phyloP scores from a whole-genome alignment of 768 basidiomycete genomes.

The Phlegmacium glaucopus region DNA sequence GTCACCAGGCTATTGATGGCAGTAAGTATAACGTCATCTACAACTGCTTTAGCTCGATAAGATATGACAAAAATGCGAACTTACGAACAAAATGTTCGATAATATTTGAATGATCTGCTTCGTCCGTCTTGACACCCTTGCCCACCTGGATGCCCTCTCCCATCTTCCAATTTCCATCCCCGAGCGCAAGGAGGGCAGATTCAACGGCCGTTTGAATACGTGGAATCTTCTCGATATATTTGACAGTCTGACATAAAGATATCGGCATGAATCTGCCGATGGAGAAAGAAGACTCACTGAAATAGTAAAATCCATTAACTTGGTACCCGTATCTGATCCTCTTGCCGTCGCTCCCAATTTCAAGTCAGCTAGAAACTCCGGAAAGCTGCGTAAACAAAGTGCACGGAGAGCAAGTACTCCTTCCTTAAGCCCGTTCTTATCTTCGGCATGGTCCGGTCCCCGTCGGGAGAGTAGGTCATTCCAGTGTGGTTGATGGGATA shows the following conservation, averaged over 20 bases:
- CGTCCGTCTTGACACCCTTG: conserved; percentile 38
- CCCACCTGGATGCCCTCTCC: conserved; percentile 73
- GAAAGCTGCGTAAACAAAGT: conserved; percentile 77
- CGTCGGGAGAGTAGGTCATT: conserved; percentile 59
- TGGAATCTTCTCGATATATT: conserved; percentile 68
- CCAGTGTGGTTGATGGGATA: conserved; percentile 58
- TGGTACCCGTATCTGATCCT: conserved; percentile 59
- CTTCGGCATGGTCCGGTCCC: conserved; percentile 38
- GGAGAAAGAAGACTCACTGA: conserved; percentile 36
- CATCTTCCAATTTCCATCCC: conserved; percentile 93
- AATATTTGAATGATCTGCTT: conserved; percentile 45
- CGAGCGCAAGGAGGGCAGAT: conserved; percentile 63
- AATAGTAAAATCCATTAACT: conserved; percentile 57
- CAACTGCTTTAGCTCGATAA: neutral
- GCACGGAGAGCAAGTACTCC: conserved; percentile 60
- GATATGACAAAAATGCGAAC: conserved; percentile 17
- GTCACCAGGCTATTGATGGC: conserved; percentile 56
- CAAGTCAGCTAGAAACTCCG: conserved; percentile 78
- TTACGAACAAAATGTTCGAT: conserved; percentile 75
- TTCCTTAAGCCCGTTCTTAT: conserved; percentile 70
- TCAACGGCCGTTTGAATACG: conserved; percentile 67
- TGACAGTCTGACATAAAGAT: conserved; percentile 45
- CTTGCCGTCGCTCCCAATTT: conserved; percentile 58
- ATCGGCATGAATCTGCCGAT: conserved; percentile 1
- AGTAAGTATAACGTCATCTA: conserved; percentile 76